Percentiles rank a stretch among this genome's conserved stretches.
Evolutionary conservation across 106 monocot genomes (phyloP).

Genomic region (Phalaenopsis equestris): DNA sequence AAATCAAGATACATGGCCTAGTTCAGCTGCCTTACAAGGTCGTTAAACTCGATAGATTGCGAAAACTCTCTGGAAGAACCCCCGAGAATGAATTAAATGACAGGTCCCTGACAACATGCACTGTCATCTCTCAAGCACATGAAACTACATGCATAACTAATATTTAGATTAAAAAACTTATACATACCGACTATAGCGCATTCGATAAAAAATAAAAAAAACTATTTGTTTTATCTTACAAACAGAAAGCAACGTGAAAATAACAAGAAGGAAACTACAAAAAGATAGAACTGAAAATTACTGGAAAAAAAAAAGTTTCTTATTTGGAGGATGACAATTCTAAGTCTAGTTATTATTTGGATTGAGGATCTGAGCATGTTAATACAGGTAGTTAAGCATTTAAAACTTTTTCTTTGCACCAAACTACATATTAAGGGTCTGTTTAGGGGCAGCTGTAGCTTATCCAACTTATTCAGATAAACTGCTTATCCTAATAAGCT

Average conservation of each 20-base stretch:
- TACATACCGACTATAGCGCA: not conserved
- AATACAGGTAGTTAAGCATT: not conserved
- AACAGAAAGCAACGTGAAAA: not conserved
- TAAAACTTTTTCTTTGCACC: too few species aligned
- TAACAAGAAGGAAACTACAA: not conserved
- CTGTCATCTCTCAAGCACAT: not conserved
- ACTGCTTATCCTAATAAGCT: too few species aligned
- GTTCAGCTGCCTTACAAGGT: slow-evolving; percentile 36
- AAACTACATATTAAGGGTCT: not conserved
- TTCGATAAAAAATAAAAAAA: not conserved
- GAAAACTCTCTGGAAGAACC: slow-evolving; percentile 57
- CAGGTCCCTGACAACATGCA: slow-evolving; percentile 45
- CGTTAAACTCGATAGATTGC: slow-evolving; percentile 34
- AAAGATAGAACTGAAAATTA: not conserved
- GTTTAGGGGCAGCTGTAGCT: too few species aligned
- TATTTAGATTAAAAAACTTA: not conserved
- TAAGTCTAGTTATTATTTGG: not conserved
- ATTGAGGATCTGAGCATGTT: not conserved
- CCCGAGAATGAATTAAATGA: slow-evolving; percentile 61
- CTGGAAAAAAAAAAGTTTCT: not conserved
- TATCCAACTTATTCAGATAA: too few species aligned
- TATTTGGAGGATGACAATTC: not conserved
- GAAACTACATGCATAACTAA: not conserved
- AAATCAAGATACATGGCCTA: not conserved
- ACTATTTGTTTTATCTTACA: not conserved